Percentiles rank a stretch among this genome's conserved stretches.
These are phyloP conservation scores for Paecilomyces sp. DNA, from an alignment of 2,329 filamentous ascomycete genomes.

Conservation along the genomic window DNA sequence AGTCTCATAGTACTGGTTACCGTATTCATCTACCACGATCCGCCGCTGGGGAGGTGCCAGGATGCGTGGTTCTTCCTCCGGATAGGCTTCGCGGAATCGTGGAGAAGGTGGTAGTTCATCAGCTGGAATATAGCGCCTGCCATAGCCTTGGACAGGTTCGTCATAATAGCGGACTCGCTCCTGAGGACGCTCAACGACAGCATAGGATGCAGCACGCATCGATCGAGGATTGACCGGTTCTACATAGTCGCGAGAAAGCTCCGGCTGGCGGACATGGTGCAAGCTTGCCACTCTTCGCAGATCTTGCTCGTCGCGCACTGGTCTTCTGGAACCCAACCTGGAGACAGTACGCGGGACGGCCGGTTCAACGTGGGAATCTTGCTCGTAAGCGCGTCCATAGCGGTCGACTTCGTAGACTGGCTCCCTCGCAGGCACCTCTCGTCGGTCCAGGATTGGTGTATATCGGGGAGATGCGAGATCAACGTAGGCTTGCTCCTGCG, in stretches of 20 bases:
- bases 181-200: conserved; percentile 31
- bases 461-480: conserved; percentile 36
- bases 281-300: conserved; percentile 41
- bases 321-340: conserved; percentile 28
- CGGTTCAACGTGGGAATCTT: conserved; percentile 23
- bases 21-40: conserved; percentile 75
- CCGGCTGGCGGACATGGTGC: conserved; percentile 37
- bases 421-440: conserved; percentile 20
- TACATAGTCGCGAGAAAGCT: conserved; percentile 35
- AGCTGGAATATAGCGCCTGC: conserved; percentile 26
- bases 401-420: conserved; percentile 29
- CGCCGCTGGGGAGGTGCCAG: conserved; percentile 54
- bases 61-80: conserved; percentile 35
- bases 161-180: conserved; percentile 34
- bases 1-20: conserved; percentile 67
- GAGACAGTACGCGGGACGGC: conserved; percentile 31
- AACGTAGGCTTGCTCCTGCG: conserved; percentile 42
- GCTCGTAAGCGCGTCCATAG: conserved; percentile 16
- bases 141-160: conserved; percentile 23
- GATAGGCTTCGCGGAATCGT: conserved; percentile 33
- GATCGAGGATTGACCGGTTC: conserved; percentile 32
- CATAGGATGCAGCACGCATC: conserved; percentile 33
- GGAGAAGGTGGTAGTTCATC: conserved; percentile 31
- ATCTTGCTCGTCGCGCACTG: conserved; percentile 36
- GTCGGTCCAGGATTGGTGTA: conserved; percentile 26